phyloP scores from a whole-genome alignment of 1,139 yeast species.

The Debaryomycetaceae sp. region DNA sequence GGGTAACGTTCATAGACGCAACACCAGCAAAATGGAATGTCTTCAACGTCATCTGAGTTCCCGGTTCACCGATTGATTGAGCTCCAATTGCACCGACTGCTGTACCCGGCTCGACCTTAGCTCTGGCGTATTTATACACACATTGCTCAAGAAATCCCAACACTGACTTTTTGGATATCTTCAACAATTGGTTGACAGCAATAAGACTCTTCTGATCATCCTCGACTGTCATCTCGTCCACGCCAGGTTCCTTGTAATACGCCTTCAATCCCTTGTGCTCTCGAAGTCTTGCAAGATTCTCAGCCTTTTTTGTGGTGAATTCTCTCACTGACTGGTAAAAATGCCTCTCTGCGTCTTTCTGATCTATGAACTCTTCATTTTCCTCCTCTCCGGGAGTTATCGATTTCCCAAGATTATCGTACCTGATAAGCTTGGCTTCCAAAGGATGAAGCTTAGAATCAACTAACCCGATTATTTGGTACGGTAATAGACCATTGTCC shows the following conservation, averaged over 20 bases:
- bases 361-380: slow-evolving; percentile 66
- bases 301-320: slow-evolving; percentile 57
- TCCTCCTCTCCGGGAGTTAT: slow-evolving; percentile 41
- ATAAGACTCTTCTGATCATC: slow-evolving; percentile 43
- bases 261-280: slow-evolving; percentile 44
- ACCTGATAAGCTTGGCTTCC: slow-evolving; percentile 56
- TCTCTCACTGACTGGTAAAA: slow-evolving; percentile 73
- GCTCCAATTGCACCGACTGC: slow-evolving; percentile 99
- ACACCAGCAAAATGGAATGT: slow-evolving; percentile 99
- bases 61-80: slow-evolving; percentile 98
- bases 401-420: slow-evolving; percentile 68
- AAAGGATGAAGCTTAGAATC: slow-evolving; percentile 58
- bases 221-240: slow-evolving; percentile 36
- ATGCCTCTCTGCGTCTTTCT: slow-evolving; percentile 79
- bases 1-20: slow-evolving; percentile 96
- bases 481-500: slow-evolving; percentile 66
- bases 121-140: slow-evolving; percentile 76
- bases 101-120: slow-evolving; percentile 98
- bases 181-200: slow-evolving; percentile 71
- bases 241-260: slow-evolving; percentile 37
- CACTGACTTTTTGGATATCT: slow-evolving; percentile 61
- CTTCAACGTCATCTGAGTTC: slow-evolving; percentile 98
- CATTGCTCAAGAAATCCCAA: slow-evolving; percentile 73
- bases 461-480: slow-evolving; percentile 55
- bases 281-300: slow-evolving; percentile 54